Evolutionary conservation across 2,329 filamentous ascomycete genomes (phyloP).

Genomic region (Aspergillus aculeatinus): DNA sequence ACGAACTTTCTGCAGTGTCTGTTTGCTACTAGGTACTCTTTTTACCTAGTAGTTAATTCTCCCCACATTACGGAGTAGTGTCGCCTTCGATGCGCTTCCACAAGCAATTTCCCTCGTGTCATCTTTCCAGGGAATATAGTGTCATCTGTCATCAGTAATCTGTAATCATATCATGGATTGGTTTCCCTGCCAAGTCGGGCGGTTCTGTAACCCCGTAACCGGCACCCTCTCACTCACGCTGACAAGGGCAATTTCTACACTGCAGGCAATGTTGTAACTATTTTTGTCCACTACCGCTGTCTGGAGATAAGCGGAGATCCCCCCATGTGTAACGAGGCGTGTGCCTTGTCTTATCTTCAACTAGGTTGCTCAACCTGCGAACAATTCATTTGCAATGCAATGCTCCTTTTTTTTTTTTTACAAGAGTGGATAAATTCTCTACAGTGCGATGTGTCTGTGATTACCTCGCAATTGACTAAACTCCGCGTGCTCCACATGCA

Average conservation of each 20-base stretch:
- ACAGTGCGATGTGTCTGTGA: background rate
- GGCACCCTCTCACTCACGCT: background rate
- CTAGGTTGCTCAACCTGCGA: background rate
- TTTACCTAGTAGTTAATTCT: too few relatives aligned
- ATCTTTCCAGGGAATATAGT: background rate
- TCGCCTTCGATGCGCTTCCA: conserved; percentile 14
- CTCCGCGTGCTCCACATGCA: background rate
- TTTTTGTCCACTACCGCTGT: background rate
- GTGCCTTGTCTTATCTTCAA: too few relatives aligned
- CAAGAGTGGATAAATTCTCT: background rate
- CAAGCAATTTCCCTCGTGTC: background rate
- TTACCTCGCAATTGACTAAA: background rate
- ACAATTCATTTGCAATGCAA: background rate
- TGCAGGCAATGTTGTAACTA: too few relatives aligned
- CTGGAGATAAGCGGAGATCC: background rate
- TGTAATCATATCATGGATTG: background rate
- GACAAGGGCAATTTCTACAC: too few relatives aligned
- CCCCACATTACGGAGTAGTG: background rate
- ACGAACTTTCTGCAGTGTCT: too few relatives aligned
- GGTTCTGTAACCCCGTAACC: conserved; percentile 6
- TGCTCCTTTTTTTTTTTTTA: background rate
- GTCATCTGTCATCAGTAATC: background rate
- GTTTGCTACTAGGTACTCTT: too few relatives aligned
- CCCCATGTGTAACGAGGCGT: background rate
- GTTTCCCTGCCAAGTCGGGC: background rate